Base-by-base conservation (phyloP, 108 stramenopile species). In the Skeletonema grethae region DNA sequence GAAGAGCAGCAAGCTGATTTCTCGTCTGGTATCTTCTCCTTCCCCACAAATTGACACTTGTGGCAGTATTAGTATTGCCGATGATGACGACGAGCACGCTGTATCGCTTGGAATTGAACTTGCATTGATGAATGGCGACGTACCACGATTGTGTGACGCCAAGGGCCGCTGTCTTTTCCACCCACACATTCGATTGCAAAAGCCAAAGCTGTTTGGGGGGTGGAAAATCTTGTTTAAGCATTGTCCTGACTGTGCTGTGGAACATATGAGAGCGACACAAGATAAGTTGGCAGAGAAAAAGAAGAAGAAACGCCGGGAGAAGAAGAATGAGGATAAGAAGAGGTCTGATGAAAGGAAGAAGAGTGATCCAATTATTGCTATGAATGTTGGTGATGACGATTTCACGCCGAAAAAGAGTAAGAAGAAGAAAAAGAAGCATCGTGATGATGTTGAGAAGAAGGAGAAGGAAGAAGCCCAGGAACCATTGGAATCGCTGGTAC, bases 201-300 rank as follows among this genome's bases (percentile, higher is more conserved):
- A 72, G 60, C 59, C 70, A 39, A 79, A 79, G 48, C 36, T 79
- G 30, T 79, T 79, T 35, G 70, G 77, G 29, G 77, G 77, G 1
- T 79, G 77, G 77, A 79, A 61, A 32, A 66, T 79, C 11, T 39
- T 72, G 25, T 71, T 71, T 43, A 71, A 79, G 55, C 70, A 79
- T 68, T 79, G 77, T 56, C 77, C 77, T 16, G 77, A 79, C 39
- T 79, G 77, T 62, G 77, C 70, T 18, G 61, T 79, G 39, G 77
- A 79, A 55, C 66, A 79, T 29, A 67, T 79, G 77, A 79, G 67
- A 43, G 67, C 65, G 66, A 72, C 63, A 25, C 70, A 79, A 24
- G 69, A 79, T 60, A 57, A 57, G 28, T 29, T 79, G 18, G 65
- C 77, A 16, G 62, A 65, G 36, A 28, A 38, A 5, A 57, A 73